Percentiles rank a stretch among this genome's conserved stretches.
These are phyloP conservation scores for Nevesoporus exiguus DNA, from an alignment of 768 basidiomycete genomes.

Conservation along the genomic window DNA sequence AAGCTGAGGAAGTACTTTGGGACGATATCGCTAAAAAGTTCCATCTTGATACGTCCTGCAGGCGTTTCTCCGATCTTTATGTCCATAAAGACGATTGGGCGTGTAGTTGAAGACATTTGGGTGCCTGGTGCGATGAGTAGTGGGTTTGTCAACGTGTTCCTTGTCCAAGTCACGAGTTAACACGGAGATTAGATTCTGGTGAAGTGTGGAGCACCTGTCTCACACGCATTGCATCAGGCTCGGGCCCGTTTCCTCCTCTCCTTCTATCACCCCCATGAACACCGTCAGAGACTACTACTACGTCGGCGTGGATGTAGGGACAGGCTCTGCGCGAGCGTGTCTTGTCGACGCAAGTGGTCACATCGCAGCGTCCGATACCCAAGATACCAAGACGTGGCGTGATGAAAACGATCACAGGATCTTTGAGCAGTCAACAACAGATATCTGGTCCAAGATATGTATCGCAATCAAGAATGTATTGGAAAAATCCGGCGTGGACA, in stretches of 20 bases:
- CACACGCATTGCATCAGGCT: background rate
- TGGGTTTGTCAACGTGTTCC: background rate
- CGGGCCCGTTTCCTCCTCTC: background rate
- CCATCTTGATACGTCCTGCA: slow-evolving; percentile 94
- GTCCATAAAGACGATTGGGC: slow-evolving; percentile 97
- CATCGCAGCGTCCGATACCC: slow-evolving; percentile 74
- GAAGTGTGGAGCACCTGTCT: slow-evolving; percentile 11
- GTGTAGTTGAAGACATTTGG: slow-evolving; percentile 45
- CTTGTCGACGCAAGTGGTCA: slow-evolving; percentile 68
- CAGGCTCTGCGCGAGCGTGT: slow-evolving; percentile 87
- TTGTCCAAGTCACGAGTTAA: background rate
- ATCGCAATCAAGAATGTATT: slow-evolving; percentile 63
- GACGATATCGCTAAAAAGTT: slow-evolving; percentile 92
- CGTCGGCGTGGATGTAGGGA: slow-evolving; percentile 84
- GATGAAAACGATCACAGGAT: slow-evolving; percentile 83
- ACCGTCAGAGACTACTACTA: slow-evolving; percentile 51
- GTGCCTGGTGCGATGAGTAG: background rate
- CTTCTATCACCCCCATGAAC: slow-evolving; percentile 30
- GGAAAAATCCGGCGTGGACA: slow-evolving; percentile 48
- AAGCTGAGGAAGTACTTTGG: slow-evolving; percentile 65
- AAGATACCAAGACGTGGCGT: slow-evolving; percentile 83
- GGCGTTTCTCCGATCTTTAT: slow-evolving; percentile 95
- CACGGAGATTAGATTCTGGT: background rate
- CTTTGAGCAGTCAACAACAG: slow-evolving; percentile 91
- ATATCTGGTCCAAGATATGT: slow-evolving; percentile 80